Evolutionary conservation across 2,329 filamentous ascomycete genomes (phyloP).

Genomic region (Aspergillus niger): DNA sequence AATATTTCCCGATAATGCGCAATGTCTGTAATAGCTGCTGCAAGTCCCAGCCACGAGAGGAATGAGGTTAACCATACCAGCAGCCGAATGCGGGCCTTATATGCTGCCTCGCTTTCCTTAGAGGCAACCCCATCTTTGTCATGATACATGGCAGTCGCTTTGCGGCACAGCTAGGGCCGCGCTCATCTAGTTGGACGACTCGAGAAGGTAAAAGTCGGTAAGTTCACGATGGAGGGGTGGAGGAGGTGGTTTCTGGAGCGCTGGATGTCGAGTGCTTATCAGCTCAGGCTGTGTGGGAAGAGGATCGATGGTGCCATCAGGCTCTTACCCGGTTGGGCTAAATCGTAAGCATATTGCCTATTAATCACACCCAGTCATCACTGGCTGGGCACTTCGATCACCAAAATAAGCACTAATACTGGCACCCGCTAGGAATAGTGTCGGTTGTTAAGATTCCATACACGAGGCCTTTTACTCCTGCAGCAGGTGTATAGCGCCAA

Average conservation of each 20-base stretch:
- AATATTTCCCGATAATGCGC: not conserved
- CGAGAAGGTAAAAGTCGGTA: not conserved
- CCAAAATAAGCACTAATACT: not conserved
- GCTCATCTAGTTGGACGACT: not conserved
- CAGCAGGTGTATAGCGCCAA: too few relatives aligned
- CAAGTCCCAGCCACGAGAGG: not conserved
- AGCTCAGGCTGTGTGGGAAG: not conserved
- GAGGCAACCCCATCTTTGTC: not conserved
- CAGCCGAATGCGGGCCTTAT: not conserved
- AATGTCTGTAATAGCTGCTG: not conserved
- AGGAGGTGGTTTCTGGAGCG: not conserved
- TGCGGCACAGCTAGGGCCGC: not conserved
- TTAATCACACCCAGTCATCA: too few relatives aligned
- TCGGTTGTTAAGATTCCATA: too few relatives aligned
- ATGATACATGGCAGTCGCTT: not conserved
- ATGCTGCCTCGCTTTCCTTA: not conserved
- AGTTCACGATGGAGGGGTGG: not conserved
- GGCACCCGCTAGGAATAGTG: not conserved
- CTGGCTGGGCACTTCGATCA: conserved; percentile 36
- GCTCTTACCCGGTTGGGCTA: not conserved
- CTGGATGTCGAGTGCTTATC: not conserved
- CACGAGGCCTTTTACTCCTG: too few relatives aligned
- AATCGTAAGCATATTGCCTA: not conserved
- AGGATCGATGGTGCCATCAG: not conserved
- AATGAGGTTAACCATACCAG: not conserved